Evolutionary conservation across 345 rosid species (phyloP).

Genomic region (Brassica cretica): DNA sequence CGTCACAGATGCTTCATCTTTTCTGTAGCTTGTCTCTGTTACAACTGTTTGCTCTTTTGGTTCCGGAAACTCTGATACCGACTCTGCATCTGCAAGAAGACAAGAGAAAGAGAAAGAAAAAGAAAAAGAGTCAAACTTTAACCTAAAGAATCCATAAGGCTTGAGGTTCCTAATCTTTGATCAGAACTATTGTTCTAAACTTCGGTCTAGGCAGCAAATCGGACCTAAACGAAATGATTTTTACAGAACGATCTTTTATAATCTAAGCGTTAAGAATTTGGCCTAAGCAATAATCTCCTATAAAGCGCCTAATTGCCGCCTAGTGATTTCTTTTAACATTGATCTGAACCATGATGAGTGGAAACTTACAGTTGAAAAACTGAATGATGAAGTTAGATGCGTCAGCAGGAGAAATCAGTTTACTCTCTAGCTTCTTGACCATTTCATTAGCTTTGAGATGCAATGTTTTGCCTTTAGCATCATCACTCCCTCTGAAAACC

Average conservation of each 20-base stretch:
- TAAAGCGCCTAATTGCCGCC: not conserved
- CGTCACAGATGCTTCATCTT: slow-evolving; percentile 52
- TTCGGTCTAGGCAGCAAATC: not conserved
- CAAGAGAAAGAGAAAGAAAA: not conserved
- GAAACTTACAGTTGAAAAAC: slow-evolving; percentile 79
- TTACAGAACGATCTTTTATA: too few relatives aligned
- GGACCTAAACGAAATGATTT: not conserved
- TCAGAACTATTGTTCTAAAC: not conserved
- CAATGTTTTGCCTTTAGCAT: slow-evolving; percentile 77
- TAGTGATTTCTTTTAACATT: not conserved
- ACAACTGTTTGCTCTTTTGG: slow-evolving; percentile 49
- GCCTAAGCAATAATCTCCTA: not conserved
- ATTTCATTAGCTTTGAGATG: slow-evolving; percentile 65
- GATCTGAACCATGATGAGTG: not conserved
- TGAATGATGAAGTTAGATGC: slow-evolving; percentile 69
- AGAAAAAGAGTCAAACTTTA: slow-evolving; percentile 12
- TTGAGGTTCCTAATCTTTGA: not conserved
- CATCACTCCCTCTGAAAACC: slow-evolving; percentile 77
- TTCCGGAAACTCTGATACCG: slow-evolving; percentile 48
- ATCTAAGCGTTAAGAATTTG: too few relatives aligned
- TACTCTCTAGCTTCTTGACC: slow-evolving; percentile 60
- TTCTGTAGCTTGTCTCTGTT: slow-evolving; percentile 50
- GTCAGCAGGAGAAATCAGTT: slow-evolving; percentile 54
- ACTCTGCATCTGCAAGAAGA: slow-evolving; percentile 48
- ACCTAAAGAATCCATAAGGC: slow-evolving; percentile 7